Conservation (phyloP, 495 filamentous ascomycete species). For the Tuber indicum region DNA sequence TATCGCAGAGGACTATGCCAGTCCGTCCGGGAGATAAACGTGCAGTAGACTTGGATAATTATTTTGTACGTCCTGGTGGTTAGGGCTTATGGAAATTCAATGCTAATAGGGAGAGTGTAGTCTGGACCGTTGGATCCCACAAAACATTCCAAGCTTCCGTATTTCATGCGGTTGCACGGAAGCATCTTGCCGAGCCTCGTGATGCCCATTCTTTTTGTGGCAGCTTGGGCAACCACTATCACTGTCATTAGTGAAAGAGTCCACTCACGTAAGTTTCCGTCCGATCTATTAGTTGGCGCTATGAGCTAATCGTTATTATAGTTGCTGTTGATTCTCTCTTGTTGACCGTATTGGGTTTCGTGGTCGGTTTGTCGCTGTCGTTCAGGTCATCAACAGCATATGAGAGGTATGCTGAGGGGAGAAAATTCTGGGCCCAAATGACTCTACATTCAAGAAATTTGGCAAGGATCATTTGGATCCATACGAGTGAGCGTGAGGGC, state of each 20-base stretch:
- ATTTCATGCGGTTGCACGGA: conserved; percentile 72
- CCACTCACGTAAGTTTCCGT: conserved; percentile 46
- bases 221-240: conserved; percentile 61
- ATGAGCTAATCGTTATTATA: conserved; percentile 16
- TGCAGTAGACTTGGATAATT: conserved; percentile 48
- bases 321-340: conserved; percentile 62
- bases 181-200: conserved; percentile 77
- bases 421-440: conserved; percentile 63
- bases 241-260: conserved; percentile 56
- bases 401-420: conserved; percentile 53
- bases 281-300: not conserved
- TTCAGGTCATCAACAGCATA: conserved; percentile 83
- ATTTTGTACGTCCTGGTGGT: conserved; percentile 47
- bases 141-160: conserved; percentile 73
- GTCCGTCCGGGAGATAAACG: not conserved
- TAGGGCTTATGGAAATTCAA: not conserved
- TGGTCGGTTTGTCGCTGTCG: conserved; percentile 73
- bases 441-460: conserved; percentile 66
- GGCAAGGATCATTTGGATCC: conserved; percentile 72
- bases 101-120: conserved; percentile 7
- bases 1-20: not conserved
- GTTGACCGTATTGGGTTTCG: conserved; percentile 81
- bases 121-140: conserved; percentile 61
- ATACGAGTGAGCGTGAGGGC: conserved; percentile 60
- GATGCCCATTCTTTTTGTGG: conserved; percentile 62